Base-by-base conservation (phyloP, 495 filamentous ascomycete genomes). In the Apodospora peruviana region DNA sequence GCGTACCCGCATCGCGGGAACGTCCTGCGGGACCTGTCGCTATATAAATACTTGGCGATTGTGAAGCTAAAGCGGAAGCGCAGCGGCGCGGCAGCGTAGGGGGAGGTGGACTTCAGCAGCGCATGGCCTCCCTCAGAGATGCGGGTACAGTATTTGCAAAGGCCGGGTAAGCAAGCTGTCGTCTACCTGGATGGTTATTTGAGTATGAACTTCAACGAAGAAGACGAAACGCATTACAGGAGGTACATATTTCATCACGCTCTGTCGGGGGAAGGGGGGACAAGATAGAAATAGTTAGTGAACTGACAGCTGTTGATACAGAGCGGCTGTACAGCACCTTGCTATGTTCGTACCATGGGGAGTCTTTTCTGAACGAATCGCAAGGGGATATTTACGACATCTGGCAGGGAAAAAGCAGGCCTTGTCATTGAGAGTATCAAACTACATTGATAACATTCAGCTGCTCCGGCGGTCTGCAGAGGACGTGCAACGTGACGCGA, bases 181-280 rank as follows among this genome's bases (percentile, higher is more conserved):
- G 40, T 43, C 40, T 43, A 21, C 21, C n/a, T 43, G 21, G 40
- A 43, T 25, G 40, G 40, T 25, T 43, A 43, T 14, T 5, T 40
- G 16, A 40, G 39, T 18, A 40, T 40, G 39, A 20, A 40, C 39
- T 40, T 40, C 39, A 40, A 18, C 20, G 39, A 40, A 40, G 39
- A 40, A 19, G 39, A 40, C 20, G 39, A 40, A 18, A 40, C 20
- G 3, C 20, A 40, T 40, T 18, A 40, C 17, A 40, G 39, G 17
- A 40, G 39, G 39, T 40, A 40, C 39, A 18, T 40, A 40, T 18
- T n/a, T n/a, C n/a, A n/a, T n/a, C n/a, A n/a, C n/a, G n/a, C n/a
- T 18, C 39, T 40, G 39, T 12, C 16, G 16, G 2, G 39, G 12
- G 12, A 40, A 18, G 20, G 39, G 20, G 16, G 5, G 5, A 4